Evolutionary conservation across 148 eudicot species (phyloP).

Genomic region (Dianthus caryophyllus): DNA sequence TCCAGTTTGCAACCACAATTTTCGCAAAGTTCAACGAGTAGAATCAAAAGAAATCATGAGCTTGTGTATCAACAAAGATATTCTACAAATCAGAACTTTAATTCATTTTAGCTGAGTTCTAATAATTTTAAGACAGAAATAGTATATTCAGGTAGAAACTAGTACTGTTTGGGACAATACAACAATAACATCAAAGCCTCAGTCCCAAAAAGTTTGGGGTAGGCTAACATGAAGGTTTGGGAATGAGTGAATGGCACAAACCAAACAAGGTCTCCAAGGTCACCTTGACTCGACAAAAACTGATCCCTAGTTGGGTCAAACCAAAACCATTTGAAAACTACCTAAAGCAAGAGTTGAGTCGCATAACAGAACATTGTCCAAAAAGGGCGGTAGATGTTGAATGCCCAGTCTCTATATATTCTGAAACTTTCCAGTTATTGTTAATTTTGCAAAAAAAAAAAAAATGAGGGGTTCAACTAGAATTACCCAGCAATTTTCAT

Average conservation of each 20-base stretch:
- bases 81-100: too few relatives aligned
- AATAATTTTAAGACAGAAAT: too few relatives aligned
- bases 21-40: neutral
- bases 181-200: too few relatives aligned
- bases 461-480: neutral
- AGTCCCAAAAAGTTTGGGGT: neutral
- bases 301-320: neutral
- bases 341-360: neutral
- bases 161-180: too few relatives aligned
- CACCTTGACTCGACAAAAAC: neutral
- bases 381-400: neutral
- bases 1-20: neutral
- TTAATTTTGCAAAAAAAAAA: neutral
- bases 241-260: neutral
- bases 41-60: neutral
- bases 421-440: neutral
- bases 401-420: neutral
- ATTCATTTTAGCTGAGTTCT: too few relatives aligned
- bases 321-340: neutral
- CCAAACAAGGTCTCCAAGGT: neutral
- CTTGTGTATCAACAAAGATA: neutral
- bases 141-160: too few relatives aligned
- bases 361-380: neutral
- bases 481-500: neutral
- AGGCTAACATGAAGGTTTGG: too few relatives aligned